Conservation (phyloP, 768 basidiomycete genomes). For the Lentinula lateritia region DNA sequence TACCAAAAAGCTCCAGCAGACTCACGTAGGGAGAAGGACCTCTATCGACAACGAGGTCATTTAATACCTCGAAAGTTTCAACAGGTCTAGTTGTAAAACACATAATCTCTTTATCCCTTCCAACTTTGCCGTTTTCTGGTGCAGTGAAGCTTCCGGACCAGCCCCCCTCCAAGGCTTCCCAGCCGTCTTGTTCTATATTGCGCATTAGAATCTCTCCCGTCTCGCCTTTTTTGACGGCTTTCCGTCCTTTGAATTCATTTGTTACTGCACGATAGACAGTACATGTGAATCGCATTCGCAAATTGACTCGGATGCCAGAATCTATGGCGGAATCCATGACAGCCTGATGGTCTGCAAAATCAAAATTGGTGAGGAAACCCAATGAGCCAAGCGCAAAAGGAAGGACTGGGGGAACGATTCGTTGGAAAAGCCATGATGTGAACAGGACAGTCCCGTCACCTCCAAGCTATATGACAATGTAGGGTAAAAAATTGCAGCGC, state of each 20-base stretch:
- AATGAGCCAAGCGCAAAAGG: conserved; percentile 96
- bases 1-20: conserved; percentile 92
- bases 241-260: conserved; percentile 59
- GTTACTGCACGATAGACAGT: conserved; percentile 93
- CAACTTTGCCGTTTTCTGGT: conserved; percentile 37
- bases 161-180: conserved; percentile 93
- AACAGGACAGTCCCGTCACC: conserved; percentile 98
- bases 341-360: conserved; percentile 79
- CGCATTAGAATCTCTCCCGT: conserved; percentile 98
- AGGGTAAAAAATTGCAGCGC: conserved; percentile 10
- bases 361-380: conserved; percentile 96
- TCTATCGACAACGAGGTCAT: conserved; percentile 96
- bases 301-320: conserved; percentile 91
- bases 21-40: conserved; percentile 98
- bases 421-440: conserved; percentile 98
- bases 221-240: conserved; percentile 88
- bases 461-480: conserved; percentile 58
- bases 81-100: conserved; percentile 93
- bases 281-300: conserved; percentile 99
- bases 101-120: conserved; percentile 95
- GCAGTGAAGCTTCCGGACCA: conserved; percentile 40
- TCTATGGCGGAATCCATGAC: conserved; percentile 89
- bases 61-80: conserved; percentile 94
- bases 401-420: conserved; percentile 96
- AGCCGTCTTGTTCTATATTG: conserved; percentile 83